These are phyloP conservation scores for Xylariaceae sp. DNA, from an alignment of 2,329 filamentous ascomycete genomes.

Conservation along the genomic window DNA sequence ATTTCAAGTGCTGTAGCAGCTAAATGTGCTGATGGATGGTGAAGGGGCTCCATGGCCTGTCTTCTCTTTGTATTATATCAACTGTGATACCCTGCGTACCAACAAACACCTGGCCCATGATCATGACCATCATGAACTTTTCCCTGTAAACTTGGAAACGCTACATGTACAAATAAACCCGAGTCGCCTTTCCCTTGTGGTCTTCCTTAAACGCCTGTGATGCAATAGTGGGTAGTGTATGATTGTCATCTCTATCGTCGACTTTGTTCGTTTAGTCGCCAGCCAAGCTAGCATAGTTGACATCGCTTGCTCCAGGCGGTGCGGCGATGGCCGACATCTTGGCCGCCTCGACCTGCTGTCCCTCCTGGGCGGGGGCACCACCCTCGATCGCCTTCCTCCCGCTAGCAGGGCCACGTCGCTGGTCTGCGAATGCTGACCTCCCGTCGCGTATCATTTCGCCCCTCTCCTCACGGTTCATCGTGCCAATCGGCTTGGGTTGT, in stretches of 20 bases:
- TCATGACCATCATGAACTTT: slow-evolving; percentile 7
- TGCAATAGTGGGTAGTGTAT: slow-evolving; percentile 28
- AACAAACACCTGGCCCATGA: slow-evolving; percentile 13
- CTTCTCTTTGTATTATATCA: neutral
- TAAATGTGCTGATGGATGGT: slow-evolving; percentile 1
- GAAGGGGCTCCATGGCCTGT: too few species aligned
- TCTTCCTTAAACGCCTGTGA: slow-evolving; percentile 24
- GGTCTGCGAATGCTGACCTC: slow-evolving; percentile 48
- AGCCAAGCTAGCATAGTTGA: slow-evolving; percentile 79
- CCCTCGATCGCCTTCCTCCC: slow-evolving; percentile 30
- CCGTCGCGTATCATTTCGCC: slow-evolving; percentile 78
- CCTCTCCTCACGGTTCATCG: slow-evolving; percentile 82
- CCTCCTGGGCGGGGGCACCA: slow-evolving; percentile 24
- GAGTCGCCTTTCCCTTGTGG: neutral
- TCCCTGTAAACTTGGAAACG: slow-evolving; percentile 12
- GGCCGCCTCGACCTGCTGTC: slow-evolving; percentile 29
- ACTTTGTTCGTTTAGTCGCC: slow-evolving; percentile 59
- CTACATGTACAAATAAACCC: neutral
- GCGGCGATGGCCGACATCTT: slow-evolving; percentile 56
- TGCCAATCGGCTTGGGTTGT: slow-evolving; percentile 85
- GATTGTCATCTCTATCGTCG: neutral
- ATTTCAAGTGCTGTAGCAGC: slow-evolving; percentile 24
- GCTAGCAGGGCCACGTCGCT: slow-evolving; percentile 35
- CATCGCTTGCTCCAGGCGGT: slow-evolving; percentile 73
- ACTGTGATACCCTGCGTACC: slow-evolving; percentile 9